Evolutionary conservation across 2,329 filamentous ascomycete genomes (phyloP), one percentile per base, ranked within the genome.

Genomic region (Pyricularia pennisetigena): DNA sequence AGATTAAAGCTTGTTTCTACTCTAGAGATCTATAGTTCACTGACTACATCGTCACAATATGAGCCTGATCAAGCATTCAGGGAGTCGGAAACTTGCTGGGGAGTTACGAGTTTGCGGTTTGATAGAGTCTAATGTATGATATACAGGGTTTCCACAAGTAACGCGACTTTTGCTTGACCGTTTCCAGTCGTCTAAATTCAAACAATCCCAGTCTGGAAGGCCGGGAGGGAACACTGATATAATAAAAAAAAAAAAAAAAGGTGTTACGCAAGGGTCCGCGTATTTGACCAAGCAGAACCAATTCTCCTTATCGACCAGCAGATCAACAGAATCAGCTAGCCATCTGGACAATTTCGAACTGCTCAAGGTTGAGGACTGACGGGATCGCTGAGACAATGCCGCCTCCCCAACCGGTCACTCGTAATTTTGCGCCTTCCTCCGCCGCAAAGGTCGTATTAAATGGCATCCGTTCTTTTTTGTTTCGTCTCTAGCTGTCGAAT

Each of bases 91-190:
- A 54, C 9, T 20, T 54, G 16, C 16, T 20, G 5, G 16, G 41
- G 41, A 54, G 41, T 54, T 54, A 54, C 41, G 41, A 54, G 41
- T 54, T 54, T 54, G 41, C 41, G 16, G 41, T 16, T n/a, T n/a
- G 41, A n/a, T 54, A 54, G 12, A 41, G 41, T 63, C 61, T 63
- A 63, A 63, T 63, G 61, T 63, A 63, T 63, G 61, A 63, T 63
- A 30, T 63, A 63, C 41, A 54, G 41, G 41, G 41, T 54, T 54
- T 54, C 41, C 41, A 54, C 41, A 54, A 54, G 41, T 54, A 54
- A 54, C 41, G 41, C 41, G 41, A 54, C 16, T 54, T 54, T 54
- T 54, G 16, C 41, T 54, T 54, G 41, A 54, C 41, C 41, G 41
- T 54, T n/a, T 54, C 41, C 41, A 54, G 41, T 54, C 41, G 20